A percentile compares a stretch with the other conserved stretches of the same genome.
phyloP scores from a whole-genome alignment of 108 stramenopile species.

The Chaetoceros tenuissimus region DNA sequence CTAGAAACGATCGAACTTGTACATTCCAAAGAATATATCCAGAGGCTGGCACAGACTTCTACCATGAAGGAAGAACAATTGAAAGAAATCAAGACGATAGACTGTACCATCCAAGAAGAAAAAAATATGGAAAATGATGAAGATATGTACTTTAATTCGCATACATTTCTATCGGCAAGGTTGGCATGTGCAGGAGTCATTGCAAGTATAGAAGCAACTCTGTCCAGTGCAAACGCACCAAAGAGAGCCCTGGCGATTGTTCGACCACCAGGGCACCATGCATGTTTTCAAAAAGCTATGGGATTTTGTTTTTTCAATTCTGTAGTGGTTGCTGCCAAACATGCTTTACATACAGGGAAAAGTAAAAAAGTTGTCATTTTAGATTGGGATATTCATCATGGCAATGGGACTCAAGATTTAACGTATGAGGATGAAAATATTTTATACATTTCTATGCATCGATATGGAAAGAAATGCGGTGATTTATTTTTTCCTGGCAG shows the following conservation, averaged over 20 bases:
- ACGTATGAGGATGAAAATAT: constrained; percentile 37
- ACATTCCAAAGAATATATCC: constrained; percentile 11
- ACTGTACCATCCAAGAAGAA: background rate
- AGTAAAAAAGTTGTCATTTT: constrained; percentile 26
- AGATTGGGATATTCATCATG: constrained; percentile 53
- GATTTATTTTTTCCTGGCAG: constrained; percentile 43
- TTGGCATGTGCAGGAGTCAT: constrained; percentile 19
- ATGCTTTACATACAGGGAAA: constrained; percentile 10
- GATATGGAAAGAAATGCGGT: constrained; percentile 16
- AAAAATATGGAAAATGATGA: background rate
- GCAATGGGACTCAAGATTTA: constrained; percentile 45
- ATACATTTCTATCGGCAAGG: constrained; percentile 18
- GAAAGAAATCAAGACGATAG: background rate
- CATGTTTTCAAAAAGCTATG: constrained; percentile 10
- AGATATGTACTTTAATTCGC: constrained; percentile 18
- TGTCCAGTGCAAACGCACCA: background rate
- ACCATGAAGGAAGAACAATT: background rate
- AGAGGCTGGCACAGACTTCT: background rate
- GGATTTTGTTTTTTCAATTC: constrained; percentile 58
- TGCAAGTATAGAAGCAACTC: constrained; percentile 13
- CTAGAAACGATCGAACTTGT: constrained; percentile 11
- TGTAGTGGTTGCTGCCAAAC: constrained; percentile 31
- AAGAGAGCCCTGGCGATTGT: constrained; percentile 14
- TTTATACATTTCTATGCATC: constrained; percentile 39
- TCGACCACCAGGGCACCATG: constrained; percentile 26